These are phyloP conservation scores for Scalesia atractyloides DNA, from an alignment of 129 eudicot species.

Conservation along the genomic window DNA sequence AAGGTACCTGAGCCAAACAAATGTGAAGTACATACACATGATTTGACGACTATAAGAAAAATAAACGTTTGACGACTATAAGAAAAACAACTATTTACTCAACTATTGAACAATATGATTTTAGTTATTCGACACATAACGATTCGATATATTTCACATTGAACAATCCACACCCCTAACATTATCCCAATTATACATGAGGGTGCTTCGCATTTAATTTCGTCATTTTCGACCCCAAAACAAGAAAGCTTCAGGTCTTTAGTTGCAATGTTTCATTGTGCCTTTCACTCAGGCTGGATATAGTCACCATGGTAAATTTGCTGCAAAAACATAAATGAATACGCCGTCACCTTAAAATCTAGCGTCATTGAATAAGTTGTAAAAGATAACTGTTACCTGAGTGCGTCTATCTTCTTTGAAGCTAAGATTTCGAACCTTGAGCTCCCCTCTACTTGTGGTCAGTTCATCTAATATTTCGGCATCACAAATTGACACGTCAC, in stretches of 20 bases:
- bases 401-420: conserved; percentile 44
- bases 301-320: conserved; percentile 26
- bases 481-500: conserved; percentile 42
- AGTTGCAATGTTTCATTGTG: neutral
- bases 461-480: conserved; percentile 62
- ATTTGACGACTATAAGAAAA: no score
- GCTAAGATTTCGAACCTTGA: conserved; percentile 54
- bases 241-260: neutral
- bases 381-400: conserved; percentile 9
- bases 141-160: neutral
- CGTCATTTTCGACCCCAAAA: neutral
- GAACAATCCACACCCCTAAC: neutral
- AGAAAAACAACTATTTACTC: no score
- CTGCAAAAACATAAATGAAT: conserved; percentile 9
- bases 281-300: conserved; percentile 23
- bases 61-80: no score
- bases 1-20: no score
- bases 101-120: no score
- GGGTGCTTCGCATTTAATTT: neutral
- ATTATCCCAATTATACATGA: neutral
- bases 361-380: neutral
- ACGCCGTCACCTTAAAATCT: neutral
- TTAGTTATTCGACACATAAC: neutral
- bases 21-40: no score
- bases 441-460: conserved; percentile 64